A percentile compares a stretch with the other conserved stretches of the same genome.
These are phyloP conservation scores for Platanthera zijinensis DNA, from an alignment of 106 monocot species.

Conservation along the genomic window DNA sequence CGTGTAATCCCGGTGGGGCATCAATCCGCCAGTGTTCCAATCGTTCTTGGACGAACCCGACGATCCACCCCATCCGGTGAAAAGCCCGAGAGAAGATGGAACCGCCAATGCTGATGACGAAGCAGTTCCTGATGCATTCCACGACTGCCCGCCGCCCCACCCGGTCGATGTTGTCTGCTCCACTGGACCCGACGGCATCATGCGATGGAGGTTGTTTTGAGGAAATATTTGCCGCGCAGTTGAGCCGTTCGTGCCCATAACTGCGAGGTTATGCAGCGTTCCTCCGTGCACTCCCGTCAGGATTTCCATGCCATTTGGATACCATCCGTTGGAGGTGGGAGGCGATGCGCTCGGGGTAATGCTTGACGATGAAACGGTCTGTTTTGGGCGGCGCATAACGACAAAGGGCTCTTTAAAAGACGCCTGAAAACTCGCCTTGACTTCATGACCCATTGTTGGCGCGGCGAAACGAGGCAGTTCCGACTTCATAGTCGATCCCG, in stretches of 20 bases:
- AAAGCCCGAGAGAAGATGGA: constrained; percentile 42
- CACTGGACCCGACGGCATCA: constrained; percentile 10
- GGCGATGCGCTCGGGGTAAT: constrained; percentile 19
- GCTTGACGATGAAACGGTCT: constrained; percentile 24
- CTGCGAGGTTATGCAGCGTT: not conserved
- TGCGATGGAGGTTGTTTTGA: constrained; percentile 21
- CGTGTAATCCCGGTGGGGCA: constrained; percentile 52
- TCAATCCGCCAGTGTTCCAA: constrained; percentile 37
- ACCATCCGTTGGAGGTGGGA: constrained; percentile 29
- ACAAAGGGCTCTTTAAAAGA: constrained; percentile 41
- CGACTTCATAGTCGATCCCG: constrained; percentile 14
- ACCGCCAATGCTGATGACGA: not conserved
- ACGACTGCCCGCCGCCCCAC: constrained; percentile 28
- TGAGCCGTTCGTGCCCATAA: constrained; percentile 12
- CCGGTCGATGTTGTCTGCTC: constrained; percentile 18
- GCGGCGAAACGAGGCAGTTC: constrained; percentile 12
- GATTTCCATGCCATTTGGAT: constrained; percentile 21
- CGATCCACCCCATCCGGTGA: constrained; percentile 46
- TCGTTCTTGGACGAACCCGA: constrained; percentile 24
- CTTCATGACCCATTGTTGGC: constrained; percentile 16
- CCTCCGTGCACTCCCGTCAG: constrained; percentile 22
- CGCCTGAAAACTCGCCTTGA: constrained; percentile 19
- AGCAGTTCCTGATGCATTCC: constrained; percentile 3
- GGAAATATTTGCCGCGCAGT: constrained; percentile 25
- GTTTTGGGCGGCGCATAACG: constrained; percentile 72